Conservation (phyloP, 352 stramenopile genomes). For the Globisporangium acanthophoron region DNA sequence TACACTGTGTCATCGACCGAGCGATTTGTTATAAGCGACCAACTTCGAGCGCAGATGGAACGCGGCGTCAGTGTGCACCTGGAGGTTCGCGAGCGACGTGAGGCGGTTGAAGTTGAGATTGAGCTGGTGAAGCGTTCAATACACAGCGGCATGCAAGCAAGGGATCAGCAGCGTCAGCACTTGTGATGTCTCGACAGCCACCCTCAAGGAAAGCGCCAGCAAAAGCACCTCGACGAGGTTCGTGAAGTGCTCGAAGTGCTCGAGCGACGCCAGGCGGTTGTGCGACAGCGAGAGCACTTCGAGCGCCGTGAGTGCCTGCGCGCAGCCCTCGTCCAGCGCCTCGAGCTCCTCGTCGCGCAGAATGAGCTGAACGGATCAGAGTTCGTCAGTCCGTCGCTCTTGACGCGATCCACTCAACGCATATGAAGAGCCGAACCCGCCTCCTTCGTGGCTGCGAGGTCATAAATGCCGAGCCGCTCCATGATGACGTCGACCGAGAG, state of each 20-base stretch:
- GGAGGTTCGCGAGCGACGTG: constrained; percentile 34
- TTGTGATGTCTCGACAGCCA: neutral
- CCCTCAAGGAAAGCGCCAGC: neutral
- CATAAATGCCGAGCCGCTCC: constrained; percentile 49
- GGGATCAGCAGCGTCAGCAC: neutral
- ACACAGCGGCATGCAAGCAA: neutral
- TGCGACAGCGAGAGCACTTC: constrained; percentile 83
- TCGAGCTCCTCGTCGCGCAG: constrained; percentile 56
- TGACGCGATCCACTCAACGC: neutral
- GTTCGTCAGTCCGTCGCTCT: neutral
- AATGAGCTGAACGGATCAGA: constrained; percentile 41
- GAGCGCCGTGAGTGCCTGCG: constrained; percentile 44
- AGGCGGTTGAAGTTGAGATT: constrained; percentile 74
- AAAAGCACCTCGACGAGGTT: constrained; percentile 64
- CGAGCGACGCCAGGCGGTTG: constrained; percentile 55
- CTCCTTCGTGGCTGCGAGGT: constrained; percentile 59
- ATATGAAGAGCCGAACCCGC: constrained; percentile 11
- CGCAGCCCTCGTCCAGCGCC: constrained; percentile 45
- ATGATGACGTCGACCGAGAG: constrained; percentile 56
- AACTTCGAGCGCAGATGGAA: neutral
- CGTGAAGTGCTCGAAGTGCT: constrained; percentile 59
- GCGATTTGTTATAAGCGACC: neutral
- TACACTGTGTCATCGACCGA: constrained; percentile 21
- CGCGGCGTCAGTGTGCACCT: constrained; percentile 10
- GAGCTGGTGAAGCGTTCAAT: constrained; percentile 21